Base-by-base conservation (phyloP, 805 yeast species). In the Torulaspora microellipsoides region DNA sequence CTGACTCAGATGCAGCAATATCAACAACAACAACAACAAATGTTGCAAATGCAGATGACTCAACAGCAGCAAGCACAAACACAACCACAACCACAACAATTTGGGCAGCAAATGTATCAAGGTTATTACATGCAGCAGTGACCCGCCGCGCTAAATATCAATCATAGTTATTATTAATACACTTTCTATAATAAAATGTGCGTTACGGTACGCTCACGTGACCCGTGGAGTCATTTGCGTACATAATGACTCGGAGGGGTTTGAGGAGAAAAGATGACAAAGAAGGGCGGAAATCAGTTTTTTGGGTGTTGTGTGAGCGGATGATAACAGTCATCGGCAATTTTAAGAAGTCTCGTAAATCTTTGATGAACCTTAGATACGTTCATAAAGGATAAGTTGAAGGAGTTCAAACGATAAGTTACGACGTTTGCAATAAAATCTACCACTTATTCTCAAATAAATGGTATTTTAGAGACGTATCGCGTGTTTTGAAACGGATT, bases 1-100 rank as follows among this genome's bases (percentile, higher is more conserved):
- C 32, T 55, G 7, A 31, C 47, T 35, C 64, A 43, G 33, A 55
- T 35, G 25, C 53, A 40, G 34, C 58, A 36, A 35, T 58, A 36
- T 40, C 65, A 20, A 34, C 50, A 15, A 38, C 55, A 37, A 10
- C 54, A 35, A 25, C 54, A 37, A 27, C 52, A 31, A 20, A 48
- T 36, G 34, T 51, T 37, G 31, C 58, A 40, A 36, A 51, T 28
- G 29, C 53, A 38, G 33, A 38, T 28, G 43, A 42, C 48, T 36
- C 52, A 44, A 46, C 61, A 41, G 10, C 31, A 36, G 14, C 46
- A 47, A 12, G 42, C 50, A 46, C 46, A 43, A n/a, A 29, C 36
- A 15, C 46, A 47, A 13, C 45, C 50, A 46, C 39, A 34, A 20
- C 37, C 38, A 8, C 32, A 34, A 15, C 36, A 39, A 17, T 45